Percentiles rank a stretch among this genome's conserved stretches.
phyloP scores from a whole-genome alignment of 139 green algal genomes.

The Tetraselmis chui region DNA sequence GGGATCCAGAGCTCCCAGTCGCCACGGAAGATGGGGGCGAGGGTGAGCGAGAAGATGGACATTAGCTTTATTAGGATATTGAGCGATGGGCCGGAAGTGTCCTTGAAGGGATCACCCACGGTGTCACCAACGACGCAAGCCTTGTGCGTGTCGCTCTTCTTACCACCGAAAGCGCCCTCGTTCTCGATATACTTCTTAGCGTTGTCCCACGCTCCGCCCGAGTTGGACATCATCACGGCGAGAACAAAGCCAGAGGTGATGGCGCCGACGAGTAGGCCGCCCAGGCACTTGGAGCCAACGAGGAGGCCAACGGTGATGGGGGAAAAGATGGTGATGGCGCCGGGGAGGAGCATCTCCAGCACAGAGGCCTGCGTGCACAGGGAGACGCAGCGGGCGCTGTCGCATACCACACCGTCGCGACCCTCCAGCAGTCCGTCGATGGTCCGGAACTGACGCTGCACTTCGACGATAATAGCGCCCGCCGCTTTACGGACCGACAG shows the following conservation, averaged over 20 bases:
- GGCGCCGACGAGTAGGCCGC: slow-evolving; percentile 35
- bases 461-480: slow-evolving; percentile 47
- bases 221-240: slow-evolving; percentile 42
- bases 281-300: slow-evolving; percentile 20
- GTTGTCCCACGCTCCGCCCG: slow-evolving; percentile 66
- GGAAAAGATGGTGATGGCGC: slow-evolving; percentile 40
- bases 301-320: slow-evolving; percentile 44
- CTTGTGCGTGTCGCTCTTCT: slow-evolving; percentile 54
- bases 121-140: slow-evolving; percentile 63
- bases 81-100: slow-evolving; percentile 55
- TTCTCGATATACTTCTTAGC: slow-evolving; percentile 62
- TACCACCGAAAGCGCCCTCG: slow-evolving; percentile 38
- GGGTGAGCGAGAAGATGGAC: slow-evolving; percentile 55
- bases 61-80: slow-evolving; percentile 74
- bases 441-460: slow-evolving; percentile 49
- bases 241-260: slow-evolving; percentile 41
- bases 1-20: too few species aligned
- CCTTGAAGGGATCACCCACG: slow-evolving; percentile 57
- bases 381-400: slow-evolving; percentile 47
- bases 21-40: slow-evolving; percentile 41
- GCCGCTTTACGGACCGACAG: slow-evolving; percentile 47
- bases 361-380: slow-evolving; percentile 47
- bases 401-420: slow-evolving; percentile 31
- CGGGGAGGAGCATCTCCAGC: slow-evolving; percentile 58
- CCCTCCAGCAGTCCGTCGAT: slow-evolving; percentile 42